Evolutionary conservation across 306 rosid species (phyloP).

Genomic region (Notholithocarpus densiflorus): DNA sequence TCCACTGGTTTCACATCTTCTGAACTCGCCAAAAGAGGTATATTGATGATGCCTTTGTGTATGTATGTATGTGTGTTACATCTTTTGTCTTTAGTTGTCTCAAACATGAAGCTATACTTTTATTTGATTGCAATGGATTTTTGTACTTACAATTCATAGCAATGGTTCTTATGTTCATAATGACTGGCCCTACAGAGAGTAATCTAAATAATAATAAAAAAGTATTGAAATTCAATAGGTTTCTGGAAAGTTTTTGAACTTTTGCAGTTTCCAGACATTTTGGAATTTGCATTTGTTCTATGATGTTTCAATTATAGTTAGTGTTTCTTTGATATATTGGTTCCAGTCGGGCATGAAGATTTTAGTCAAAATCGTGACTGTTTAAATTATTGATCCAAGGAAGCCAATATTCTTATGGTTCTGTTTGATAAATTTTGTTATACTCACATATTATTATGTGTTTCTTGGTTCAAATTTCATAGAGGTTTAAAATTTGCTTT

Average conservation of each 20-base stretch:
- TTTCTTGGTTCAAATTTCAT: background rate
- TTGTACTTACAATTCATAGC: background rate
- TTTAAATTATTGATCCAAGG: background rate
- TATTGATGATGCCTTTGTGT: background rate
- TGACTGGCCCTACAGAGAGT: background rate
- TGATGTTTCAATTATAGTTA: background rate
- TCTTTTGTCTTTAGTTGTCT: background rate
- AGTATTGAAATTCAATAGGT: background rate
- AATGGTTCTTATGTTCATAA: background rate
- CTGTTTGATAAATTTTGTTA: background rate
- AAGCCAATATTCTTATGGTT: background rate
- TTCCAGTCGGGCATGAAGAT: background rate
- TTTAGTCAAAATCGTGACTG: background rate
- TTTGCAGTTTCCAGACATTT: background rate
- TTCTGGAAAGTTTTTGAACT: background rate
- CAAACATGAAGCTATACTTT: background rate
- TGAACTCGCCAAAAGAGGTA: conserved; percentile 81
- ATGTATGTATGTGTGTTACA: no score
- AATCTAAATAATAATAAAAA: background rate
- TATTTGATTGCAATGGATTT: background rate
- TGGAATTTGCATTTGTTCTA: background rate
- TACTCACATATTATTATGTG: background rate
- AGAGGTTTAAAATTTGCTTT: background rate
- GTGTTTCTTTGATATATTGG: background rate
- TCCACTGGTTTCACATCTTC: conserved; percentile 87